Conservation (phyloP, 2,329 filamentous ascomycete species). For the Arthrinium phaeospermum region DNA sequence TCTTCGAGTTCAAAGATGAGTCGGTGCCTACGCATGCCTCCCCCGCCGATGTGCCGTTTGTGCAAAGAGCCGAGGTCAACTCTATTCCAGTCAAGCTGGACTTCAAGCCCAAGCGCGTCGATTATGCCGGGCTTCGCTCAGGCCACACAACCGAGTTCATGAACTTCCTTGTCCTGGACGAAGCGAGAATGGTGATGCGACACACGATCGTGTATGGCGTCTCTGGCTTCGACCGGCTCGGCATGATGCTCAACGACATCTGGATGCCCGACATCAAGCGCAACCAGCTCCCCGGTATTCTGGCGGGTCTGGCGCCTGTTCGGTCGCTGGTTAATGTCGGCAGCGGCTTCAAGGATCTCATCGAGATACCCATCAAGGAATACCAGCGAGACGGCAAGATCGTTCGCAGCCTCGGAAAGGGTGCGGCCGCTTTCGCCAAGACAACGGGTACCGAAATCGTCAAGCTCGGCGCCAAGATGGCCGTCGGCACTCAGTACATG, state of each 20-base stretch:
- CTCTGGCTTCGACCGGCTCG: conserved; percentile 86
- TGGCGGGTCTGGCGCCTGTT: conserved; percentile 89
- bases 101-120: conserved; percentile 98
- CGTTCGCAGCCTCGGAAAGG: conserved; percentile 89
- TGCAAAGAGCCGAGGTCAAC: conserved; percentile 88
- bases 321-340: conserved; percentile 90
- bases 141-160: conserved; percentile 97
- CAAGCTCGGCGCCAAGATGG: conserved; percentile 90
- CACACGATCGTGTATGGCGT: conserved; percentile 94
- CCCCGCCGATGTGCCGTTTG: conserved; percentile 78
- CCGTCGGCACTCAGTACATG: conserved; percentile 92
- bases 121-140: conserved; percentile 90
- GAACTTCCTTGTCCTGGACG: conserved; percentile 95
- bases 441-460: conserved; percentile 95
- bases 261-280: conserved; percentile 94
- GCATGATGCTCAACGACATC: conserved; percentile 89
- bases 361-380: conserved; percentile 88
- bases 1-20: conserved; percentile 97
- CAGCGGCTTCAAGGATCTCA: conserved; percentile 81
- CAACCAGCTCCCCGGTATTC: conserved; percentile 86
- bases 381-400: conserved; percentile 94
- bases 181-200: conserved; percentile 82
- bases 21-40: conserved; percentile 58
- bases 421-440: conserved; percentile 85
- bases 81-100: conserved; percentile 83